Evolutionary conservation across 768 basidiomycete species (phyloP).

Genomic region (Mycena latifolia): DNA sequence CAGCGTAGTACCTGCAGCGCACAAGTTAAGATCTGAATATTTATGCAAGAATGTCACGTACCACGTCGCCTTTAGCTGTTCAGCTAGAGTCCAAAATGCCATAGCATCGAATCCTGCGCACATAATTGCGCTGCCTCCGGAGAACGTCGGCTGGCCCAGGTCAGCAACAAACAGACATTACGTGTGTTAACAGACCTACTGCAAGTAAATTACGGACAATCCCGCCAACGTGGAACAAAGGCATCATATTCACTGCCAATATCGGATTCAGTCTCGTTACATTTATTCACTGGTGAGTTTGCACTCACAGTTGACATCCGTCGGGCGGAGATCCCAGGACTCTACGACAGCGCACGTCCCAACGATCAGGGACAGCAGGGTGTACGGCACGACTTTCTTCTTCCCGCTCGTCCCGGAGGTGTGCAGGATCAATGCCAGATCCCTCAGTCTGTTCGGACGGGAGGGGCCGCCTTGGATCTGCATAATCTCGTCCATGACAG

Average conservation of each 20-base stretch:
- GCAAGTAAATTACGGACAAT: constrained; percentile 70
- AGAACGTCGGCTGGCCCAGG: constrained; percentile 52
- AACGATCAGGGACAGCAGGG: constrained; percentile 55
- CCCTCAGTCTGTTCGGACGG: constrained; percentile 50
- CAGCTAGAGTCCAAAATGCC: constrained; percentile 59
- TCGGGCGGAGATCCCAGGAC: constrained; percentile 54
- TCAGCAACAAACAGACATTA: neutral
- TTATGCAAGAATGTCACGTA: constrained; percentile 42
- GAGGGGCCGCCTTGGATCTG: constrained; percentile 40
- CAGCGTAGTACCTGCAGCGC: constrained; percentile 59
- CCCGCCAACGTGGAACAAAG: constrained; percentile 72
- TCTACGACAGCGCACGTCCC: constrained; percentile 58
- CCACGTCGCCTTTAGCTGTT: constrained; percentile 60
- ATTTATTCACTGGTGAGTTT: neutral
- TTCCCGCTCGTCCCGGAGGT: constrained; percentile 71
- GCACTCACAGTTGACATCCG: constrained; percentile 58
- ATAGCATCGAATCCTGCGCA: constrained; percentile 66
- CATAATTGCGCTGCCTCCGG: constrained; percentile 66
- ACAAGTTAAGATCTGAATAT: neutral
- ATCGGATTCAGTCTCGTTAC: too few relatives aligned
- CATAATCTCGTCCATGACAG: constrained; percentile 40
- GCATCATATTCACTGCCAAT: constrained; percentile 61
- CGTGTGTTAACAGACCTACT: neutral
- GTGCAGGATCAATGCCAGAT: constrained; percentile 65
- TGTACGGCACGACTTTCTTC: constrained; percentile 64